Percentiles rank a stretch among this genome's conserved stretches.
Evolutionary conservation across 1,284 basidiomycete species (phyloP).

Genomic region (Leccinum angustisporum): DNA sequence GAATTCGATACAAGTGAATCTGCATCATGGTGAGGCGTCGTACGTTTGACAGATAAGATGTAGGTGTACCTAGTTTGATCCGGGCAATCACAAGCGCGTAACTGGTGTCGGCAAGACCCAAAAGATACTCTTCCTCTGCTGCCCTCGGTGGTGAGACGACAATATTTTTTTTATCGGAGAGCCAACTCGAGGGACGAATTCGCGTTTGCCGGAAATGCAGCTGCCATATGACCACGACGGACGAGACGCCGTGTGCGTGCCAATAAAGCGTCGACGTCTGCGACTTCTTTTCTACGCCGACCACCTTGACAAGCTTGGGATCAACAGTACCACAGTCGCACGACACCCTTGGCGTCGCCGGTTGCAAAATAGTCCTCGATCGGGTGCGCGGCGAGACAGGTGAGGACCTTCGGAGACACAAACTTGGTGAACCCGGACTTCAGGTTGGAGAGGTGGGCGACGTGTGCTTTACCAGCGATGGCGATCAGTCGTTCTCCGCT

Average conservation of each 20-base stretch:
- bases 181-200: slow-evolving; percentile 92
- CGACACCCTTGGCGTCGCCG: slow-evolving; percentile 83
- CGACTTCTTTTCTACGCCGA: slow-evolving; percentile 67
- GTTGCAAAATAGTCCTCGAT: slow-evolving; percentile 93
- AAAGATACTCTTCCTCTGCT: slow-evolving; percentile 84
- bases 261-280: slow-evolving; percentile 91
- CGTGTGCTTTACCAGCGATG: slow-evolving; percentile 81
- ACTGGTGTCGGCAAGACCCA: slow-evolving; percentile 82
- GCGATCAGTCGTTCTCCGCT: slow-evolving; percentile 84
- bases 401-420: slow-evolving; percentile 77
- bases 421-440: slow-evolving; percentile 82
- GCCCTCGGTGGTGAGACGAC: slow-evolving; percentile 48
- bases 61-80: slow-evolving; percentile 69
- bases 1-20: slow-evolving; percentile 47
- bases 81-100: slow-evolving; percentile 81
- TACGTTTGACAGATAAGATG: neutral
- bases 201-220: slow-evolving; percentile 78
- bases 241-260: slow-evolving; percentile 96
- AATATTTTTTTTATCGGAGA: slow-evolving; percentile 80
- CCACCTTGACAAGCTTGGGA: slow-evolving; percentile 51
- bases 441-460: slow-evolving; percentile 58
- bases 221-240: slow-evolving; percentile 94
- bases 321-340: slow-evolving; percentile 92
- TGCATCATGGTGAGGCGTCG: slow-evolving; percentile 26
- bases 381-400: slow-evolving; percentile 88